Evolutionary conservation across 1,139 yeast genomes (phyloP).

Genomic region (Candida sp.): DNA sequence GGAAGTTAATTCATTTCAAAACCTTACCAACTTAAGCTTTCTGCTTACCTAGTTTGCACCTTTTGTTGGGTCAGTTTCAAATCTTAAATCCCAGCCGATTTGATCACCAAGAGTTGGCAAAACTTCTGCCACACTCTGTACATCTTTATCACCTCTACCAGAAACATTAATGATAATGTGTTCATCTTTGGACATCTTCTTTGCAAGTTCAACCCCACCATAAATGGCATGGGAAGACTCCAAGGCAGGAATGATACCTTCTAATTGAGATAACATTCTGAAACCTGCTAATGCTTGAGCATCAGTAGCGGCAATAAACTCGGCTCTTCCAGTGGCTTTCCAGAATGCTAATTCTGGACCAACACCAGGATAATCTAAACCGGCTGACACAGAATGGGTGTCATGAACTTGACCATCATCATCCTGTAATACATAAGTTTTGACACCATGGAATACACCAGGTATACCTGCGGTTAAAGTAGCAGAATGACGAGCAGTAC

Average conservation of each 20-base stretch:
- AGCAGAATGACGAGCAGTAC: constrained; percentile 86
- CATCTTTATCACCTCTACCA: constrained; percentile 99
- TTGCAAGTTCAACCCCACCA: constrained; percentile 89
- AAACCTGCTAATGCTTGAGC: constrained; percentile 92
- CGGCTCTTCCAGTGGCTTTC: constrained; percentile 92
- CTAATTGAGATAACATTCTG: constrained; percentile 82
- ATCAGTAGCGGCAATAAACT: constrained; percentile 84
- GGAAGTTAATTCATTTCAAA: too few relatives aligned
- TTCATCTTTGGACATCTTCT: constrained; percentile 75
- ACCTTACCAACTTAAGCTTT: too few relatives aligned
- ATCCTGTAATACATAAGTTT: constrained; percentile 88
- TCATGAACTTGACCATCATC: constrained; percentile 95
- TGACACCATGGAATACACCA: constrained; percentile 98
- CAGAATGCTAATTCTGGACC: constrained; percentile 98
- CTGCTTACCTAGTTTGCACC: not conserved
- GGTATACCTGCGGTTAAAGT: constrained; percentile 90
- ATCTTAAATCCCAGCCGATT: constrained; percentile 96
- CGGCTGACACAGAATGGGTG: constrained; percentile 98
- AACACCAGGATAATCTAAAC: constrained; percentile 98
- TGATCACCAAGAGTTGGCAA: constrained; percentile 85
- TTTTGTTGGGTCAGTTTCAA: constrained; percentile 54
- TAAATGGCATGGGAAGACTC: constrained; percentile 96
- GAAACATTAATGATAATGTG: constrained; percentile 85
- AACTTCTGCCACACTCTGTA: constrained; percentile 94
- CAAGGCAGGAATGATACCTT: constrained; percentile 98